Base-by-base conservation (phyloP, 148 eudicot species). In the Talinum fruticosum region DNA sequence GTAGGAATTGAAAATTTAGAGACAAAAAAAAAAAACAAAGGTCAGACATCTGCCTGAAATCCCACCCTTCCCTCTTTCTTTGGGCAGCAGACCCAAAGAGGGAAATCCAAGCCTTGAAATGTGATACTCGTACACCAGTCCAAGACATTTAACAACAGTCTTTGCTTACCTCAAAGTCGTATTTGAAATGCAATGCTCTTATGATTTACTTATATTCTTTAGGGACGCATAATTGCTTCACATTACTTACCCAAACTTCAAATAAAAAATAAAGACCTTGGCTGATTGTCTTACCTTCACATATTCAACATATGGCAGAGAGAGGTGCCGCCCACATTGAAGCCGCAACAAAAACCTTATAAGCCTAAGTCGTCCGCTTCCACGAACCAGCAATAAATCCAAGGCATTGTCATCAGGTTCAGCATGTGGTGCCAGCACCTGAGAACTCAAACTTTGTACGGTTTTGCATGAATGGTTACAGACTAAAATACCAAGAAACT, bases 401-500 rank as follows among this genome's bases (percentile, higher is more conserved):
- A 93, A 87, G 5, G 88, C 73, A 82, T 83, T 82, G 77, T 96
- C 97, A 88, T 96, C 99, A 79, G 86, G 94, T 78, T 90, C 94
- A 65, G 99, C 99, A 83, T 88, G 87, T 28, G 97, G 99, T 53
- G 97, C 99, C 83, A 96, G 92, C 76, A 91, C 97, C 79, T 93
- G 99, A 78, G 94, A 89, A 69, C 96, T 92, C 88, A 94, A 80
- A 88, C 97, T 84, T 78, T 96, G 99, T 80, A 96, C 99, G 30
- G 99, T 93, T 84, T 85, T 96, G 83, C 99, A 96, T 10, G 97
- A 81, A 88, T 96, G 99, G 79, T 96, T 96, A 85, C 99, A 96
- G 15, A 91, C 97, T 74, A 96, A 75, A 66, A 96, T 85, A 71
- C 97, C 99, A 81, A 96, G 90, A 85, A 91, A 91, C 18, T 79